Percentiles rank a stretch among this genome's conserved stretches.
Evolutionary conservation across 257 asterid species (phyloP).

Genomic region (Fraxinus cuspidata): DNA sequence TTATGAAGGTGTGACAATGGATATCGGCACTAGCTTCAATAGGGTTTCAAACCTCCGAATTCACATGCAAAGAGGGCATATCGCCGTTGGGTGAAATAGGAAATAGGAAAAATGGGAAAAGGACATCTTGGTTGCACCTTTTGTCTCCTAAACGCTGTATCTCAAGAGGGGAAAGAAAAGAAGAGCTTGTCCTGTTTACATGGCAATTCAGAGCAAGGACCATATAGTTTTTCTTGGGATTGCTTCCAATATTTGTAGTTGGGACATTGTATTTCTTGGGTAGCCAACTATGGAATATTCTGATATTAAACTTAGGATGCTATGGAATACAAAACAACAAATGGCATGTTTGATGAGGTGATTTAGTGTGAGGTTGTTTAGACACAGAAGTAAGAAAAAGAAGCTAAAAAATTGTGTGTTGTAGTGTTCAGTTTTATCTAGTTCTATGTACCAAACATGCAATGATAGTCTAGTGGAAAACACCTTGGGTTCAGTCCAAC

Average conservation of each 20-base stretch:
- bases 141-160: background rate
- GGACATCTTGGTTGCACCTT: background rate
- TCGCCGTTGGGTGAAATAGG: background rate
- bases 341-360: background rate
- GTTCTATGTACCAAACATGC: background rate
- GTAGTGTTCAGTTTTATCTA: background rate
- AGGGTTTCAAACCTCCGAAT: background rate
- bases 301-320: background rate
- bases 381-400: background rate
- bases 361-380: background rate
- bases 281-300: background rate
- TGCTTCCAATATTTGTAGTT: background rate
- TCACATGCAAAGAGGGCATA: background rate
- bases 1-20: background rate
- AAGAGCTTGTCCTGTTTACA: no score
- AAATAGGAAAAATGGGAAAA: background rate
- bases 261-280: background rate
- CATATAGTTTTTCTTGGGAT: background rate
- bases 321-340: background rate
- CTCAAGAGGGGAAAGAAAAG: background rate
- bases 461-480: background rate
- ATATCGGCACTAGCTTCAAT: background rate
- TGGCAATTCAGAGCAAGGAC: background rate
- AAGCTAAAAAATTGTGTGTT: background rate
- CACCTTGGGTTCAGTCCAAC: background rate